Evolutionary conservation across 768 basidiomycete species (phyloP).

Genomic region (Paxillus involutus): DNA sequence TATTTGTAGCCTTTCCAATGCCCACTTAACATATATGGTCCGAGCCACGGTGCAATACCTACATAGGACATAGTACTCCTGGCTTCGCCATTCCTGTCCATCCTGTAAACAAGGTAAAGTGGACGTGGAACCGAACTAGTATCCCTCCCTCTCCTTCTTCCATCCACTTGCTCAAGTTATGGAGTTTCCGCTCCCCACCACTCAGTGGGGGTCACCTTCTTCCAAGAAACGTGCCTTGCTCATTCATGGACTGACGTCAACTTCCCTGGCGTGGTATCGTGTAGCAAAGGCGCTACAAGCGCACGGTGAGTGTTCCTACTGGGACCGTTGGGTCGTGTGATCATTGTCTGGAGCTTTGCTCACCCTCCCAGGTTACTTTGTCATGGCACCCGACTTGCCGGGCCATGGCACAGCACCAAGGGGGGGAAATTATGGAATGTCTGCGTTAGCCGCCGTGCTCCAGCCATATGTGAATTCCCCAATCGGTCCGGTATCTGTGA

Average conservation of each 20-base stretch:
- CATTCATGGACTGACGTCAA: constrained; percentile 6
- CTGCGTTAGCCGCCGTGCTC: neutral
- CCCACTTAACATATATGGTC: no score
- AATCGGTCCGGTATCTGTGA: neutral
- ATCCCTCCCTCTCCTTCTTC: neutral
- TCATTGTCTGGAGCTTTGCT: neutral
- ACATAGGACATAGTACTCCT: no score
- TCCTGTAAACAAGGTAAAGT: no score
- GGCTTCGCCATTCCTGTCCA: no score
- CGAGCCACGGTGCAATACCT: no score
- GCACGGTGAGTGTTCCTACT: neutral
- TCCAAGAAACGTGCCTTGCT: constrained; percentile 6
- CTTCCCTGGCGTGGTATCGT: constrained; percentile 6
- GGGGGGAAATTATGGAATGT: neutral
- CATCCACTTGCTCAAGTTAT: neutral
- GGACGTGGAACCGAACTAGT: neutral
- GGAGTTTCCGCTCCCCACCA: constrained; percentile 1
- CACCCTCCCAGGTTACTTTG: constrained; percentile 1
- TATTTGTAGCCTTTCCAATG: no score
- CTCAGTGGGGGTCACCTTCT: constrained; percentile 2
- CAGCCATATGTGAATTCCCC: neutral
- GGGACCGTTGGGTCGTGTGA: neutral
- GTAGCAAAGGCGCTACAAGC: constrained; percentile 3
- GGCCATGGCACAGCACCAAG: constrained; percentile 1
- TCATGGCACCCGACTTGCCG: constrained; percentile 4